Base-by-base conservation (phyloP, 352 stramenopile genomes). In the Phytophthora colocasiae region DNA sequence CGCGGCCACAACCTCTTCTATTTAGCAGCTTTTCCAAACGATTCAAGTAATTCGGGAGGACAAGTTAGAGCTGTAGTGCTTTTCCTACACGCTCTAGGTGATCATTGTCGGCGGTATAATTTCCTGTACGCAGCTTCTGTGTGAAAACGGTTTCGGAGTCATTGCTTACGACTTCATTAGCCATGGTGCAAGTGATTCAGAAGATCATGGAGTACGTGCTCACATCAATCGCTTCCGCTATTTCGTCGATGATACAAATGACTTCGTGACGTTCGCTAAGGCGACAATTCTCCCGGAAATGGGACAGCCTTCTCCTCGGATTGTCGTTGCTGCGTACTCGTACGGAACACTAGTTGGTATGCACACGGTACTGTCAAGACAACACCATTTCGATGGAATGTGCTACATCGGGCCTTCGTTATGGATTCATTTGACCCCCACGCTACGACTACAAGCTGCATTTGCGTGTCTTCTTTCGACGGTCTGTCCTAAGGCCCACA, bases 241-340 rank as follows among this genome's bases (percentile, higher is more conserved):
- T 46, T 51, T 86, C 12, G 63, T 86, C 24, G 62, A 86, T 17
- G 77, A 86, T 58, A 78, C 69, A 9, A 75, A 86, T 58, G 39
- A 41, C 8, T 76, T 80, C 44, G 17, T 84, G 17, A 56, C 58
- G 32, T 79, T 79, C 60, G 68, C 71, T 4, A 80, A 81, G 58
- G 32, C 49, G 26, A 15, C 17, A 3, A 46, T 81, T 10, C 69
- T 77, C 17, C 49, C 69, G 19, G 17, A 63, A 40, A 41, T 27
- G 31, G 14, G 12, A 46, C 38, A 26, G 10, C 10, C 3, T 34
- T 10, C 29, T 11, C 57, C 66, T 31, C 73, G 77, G 45, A 57
- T 89, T 24, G 63, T 87, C 54, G 78, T 91, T 50, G 81, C 81
- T 44, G 79, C 79, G 36, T 78, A 80, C 31, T 85, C 75, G 26